Percentiles rank a stretch among this genome's conserved stretches.
Conservation (phyloP, 2,329 filamentous ascomycete genomes). For the Zopfia rhizophila region DNA sequence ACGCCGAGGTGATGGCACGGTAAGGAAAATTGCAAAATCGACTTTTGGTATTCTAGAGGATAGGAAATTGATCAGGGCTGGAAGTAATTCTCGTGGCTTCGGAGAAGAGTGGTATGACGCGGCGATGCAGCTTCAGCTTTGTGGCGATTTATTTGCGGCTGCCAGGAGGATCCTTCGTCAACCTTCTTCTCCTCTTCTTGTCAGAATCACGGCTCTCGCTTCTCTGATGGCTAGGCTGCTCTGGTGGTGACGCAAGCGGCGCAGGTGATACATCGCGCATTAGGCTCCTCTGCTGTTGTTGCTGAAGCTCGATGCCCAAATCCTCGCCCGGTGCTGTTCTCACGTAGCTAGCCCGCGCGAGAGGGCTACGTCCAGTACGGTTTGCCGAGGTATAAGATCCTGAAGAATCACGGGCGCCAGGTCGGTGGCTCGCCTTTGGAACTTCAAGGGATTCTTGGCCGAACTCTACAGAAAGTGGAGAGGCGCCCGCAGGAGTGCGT, state of each 20-base stretch:
- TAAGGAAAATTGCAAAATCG: too few species aligned
- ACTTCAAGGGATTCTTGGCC: conserved; percentile 36
- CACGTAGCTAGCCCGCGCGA: conserved; percentile 58
- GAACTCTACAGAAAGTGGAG: conserved; percentile 44
- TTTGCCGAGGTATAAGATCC: conserved; percentile 13
- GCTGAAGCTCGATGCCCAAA: conserved; percentile 45
- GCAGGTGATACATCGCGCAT: conserved; percentile 49
- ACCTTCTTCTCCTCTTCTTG: conserved; percentile 43
- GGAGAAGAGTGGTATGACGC: too few species aligned
- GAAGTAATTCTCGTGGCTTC: too few species aligned
- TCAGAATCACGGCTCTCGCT: conserved; percentile 47
- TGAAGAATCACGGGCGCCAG: conserved; percentile 23
- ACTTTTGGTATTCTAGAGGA: too few species aligned
- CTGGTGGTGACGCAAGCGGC: conserved; percentile 21
- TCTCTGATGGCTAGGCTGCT: conserved; percentile 32
- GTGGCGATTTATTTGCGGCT: too few species aligned
- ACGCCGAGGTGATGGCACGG: too few species aligned
- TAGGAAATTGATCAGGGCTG: too few species aligned
- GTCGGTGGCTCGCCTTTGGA: conserved; percentile 41
- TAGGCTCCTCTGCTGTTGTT: conserved; percentile 42
- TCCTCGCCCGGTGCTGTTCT: conserved; percentile 44
- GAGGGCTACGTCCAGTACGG: conserved; percentile 56
- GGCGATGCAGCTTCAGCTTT: too few species aligned
- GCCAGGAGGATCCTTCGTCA: conserved; percentile 49
- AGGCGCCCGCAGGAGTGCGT: conserved; percentile 34